Evolutionary conservation across 192 early-diverging fungal genomes (phyloP).

Genomic region (Entophlyctis luteolus): DNA sequence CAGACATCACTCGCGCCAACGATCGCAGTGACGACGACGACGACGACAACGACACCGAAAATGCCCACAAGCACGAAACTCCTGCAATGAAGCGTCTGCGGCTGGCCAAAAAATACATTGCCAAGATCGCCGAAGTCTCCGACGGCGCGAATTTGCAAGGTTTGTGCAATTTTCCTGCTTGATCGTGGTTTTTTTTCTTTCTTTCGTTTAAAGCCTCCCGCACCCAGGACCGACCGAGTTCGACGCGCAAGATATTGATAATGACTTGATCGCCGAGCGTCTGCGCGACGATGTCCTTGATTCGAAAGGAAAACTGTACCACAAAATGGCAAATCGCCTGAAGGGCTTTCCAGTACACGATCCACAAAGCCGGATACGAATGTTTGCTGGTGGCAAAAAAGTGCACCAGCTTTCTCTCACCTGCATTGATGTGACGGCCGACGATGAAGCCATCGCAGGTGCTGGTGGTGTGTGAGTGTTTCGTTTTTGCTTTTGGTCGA

Average conservation of each 20-base stretch:
- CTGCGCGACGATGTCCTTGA: slow-evolving; percentile 75
- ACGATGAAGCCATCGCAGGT: slow-evolving; percentile 25
- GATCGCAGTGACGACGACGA: slow-evolving; percentile 6
- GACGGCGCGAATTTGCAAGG: slow-evolving; percentile 29
- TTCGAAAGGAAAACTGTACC: slow-evolving; percentile 47
- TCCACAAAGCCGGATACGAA: slow-evolving; percentile 23
- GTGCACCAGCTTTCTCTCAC: slow-evolving; percentile 80
- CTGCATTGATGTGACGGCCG: slow-evolving; percentile 61
- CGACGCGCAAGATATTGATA: slow-evolving; percentile 88
- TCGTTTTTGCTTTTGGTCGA: not conserved
- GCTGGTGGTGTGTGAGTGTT: slow-evolving; percentile 12
- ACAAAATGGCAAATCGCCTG: slow-evolving; percentile 46
- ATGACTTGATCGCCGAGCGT: slow-evolving; percentile 86
- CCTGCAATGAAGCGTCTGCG: slow-evolving; percentile 89
- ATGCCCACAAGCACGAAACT: slow-evolving; percentile 77
- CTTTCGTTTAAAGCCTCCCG: not conserved
- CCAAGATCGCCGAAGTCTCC: slow-evolving; percentile 65
- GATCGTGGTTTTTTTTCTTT: not conserved
- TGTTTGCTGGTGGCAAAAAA: slow-evolving; percentile 38
- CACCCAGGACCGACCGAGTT: slow-evolving; percentile 55
- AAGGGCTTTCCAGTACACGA: slow-evolving; percentile 44
- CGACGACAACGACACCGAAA: slow-evolving; percentile 18
- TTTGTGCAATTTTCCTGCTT: not conserved
- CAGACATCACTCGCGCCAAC: too few species aligned
- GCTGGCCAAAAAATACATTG: slow-evolving; percentile 88